Base-by-base conservation (phyloP, 2,329 filamentous ascomycete genomes). In the Colletotrichum tanaceti region DNA sequence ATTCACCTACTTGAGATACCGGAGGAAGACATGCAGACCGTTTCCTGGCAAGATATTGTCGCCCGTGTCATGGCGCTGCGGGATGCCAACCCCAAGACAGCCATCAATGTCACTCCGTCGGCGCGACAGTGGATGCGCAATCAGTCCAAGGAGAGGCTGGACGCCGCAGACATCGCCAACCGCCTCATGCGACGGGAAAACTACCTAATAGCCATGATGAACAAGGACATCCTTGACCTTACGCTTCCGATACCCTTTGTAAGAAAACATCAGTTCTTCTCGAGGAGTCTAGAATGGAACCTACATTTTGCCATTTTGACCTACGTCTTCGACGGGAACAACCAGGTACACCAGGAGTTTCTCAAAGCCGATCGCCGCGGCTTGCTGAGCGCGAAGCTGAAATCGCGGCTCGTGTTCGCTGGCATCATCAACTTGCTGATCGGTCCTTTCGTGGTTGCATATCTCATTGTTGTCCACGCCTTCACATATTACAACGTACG, bases 101-200 rank as follows among this genome's bases (percentile, higher is more conserved):
- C 87, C 11, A 83, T 80, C 11, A 87, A 86, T 66, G 81, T 89
- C 68, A 84, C 85, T 0, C 80, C 81, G 4, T 80, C 79, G 6
- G 80, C 87, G 66, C 83, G 86, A 3, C 81, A 79, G n/a, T 89
- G 83, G 72, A 85, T 95, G 71, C 92, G 92, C 53, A 94, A 90
- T 67, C 93, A 97, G 76, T 97, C 93, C 24, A 97, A 98, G 78
- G 93, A 98, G 80, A 88, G 95, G 71, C 90, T 99, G 73, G 96
- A 98, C 79, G 96, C 96, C 13, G 93, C 98, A 74, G 96, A 98
- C 75, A 98, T 99, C 77, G 96, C 96, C 7, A 99, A 98, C 76
- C 89, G 96, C 39, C 82, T 99, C 53, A 98, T 99, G 96, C 91
- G 96, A 68, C 92, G 93, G 75, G 95, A 98, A 71, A 99, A 99